Percentiles rank a stretch among this genome's conserved stretches.
Evolutionary conservation across 164 flowering plant species (phyloP).

Genomic region (Malania oleifera): DNA sequence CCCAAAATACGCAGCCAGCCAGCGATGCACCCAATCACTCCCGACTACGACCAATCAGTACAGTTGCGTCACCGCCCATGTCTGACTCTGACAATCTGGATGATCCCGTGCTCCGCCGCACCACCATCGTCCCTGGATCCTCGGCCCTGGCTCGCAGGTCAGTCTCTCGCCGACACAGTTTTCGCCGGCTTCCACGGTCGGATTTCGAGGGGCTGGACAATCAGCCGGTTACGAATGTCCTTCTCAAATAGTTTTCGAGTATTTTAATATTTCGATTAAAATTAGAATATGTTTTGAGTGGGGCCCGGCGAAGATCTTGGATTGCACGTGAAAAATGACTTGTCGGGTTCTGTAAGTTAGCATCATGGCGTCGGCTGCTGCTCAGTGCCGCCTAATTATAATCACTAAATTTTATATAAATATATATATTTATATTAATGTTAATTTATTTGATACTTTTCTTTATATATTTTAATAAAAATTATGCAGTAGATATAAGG

Average conservation of each 20-base stretch:
- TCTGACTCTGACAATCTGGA: background rate
- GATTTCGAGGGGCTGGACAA: too few species aligned
- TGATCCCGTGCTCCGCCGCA: background rate
- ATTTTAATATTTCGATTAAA: too few species aligned
- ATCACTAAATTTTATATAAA: too few species aligned
- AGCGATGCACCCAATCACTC: slow-evolving; percentile 9
- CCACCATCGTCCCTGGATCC: background rate
- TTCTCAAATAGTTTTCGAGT: too few species aligned
- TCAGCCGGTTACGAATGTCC: too few species aligned
- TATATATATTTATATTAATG: too few species aligned
- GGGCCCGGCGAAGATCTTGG: slow-evolving; percentile 10
- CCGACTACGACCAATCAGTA: background rate
- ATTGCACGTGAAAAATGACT: slow-evolving; percentile 16
- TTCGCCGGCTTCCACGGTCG: too few species aligned
- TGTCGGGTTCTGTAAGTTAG: slow-evolving; percentile 11
- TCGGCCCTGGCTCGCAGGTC: background rate
- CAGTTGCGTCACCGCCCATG: background rate
- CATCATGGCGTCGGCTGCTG: background rate
- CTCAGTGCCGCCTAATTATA: background rate
- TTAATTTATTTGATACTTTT: too few species aligned
- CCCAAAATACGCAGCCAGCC: slow-evolving; percentile 21
- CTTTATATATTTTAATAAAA: too few species aligned
- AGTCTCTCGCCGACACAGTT: too few species aligned
- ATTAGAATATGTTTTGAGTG: background rate
- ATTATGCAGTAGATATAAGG: too few species aligned